Evolutionary conservation across 2,329 filamentous ascomycete genomes (phyloP).

Genomic region (Ophiosphaerella narmari): DNA sequence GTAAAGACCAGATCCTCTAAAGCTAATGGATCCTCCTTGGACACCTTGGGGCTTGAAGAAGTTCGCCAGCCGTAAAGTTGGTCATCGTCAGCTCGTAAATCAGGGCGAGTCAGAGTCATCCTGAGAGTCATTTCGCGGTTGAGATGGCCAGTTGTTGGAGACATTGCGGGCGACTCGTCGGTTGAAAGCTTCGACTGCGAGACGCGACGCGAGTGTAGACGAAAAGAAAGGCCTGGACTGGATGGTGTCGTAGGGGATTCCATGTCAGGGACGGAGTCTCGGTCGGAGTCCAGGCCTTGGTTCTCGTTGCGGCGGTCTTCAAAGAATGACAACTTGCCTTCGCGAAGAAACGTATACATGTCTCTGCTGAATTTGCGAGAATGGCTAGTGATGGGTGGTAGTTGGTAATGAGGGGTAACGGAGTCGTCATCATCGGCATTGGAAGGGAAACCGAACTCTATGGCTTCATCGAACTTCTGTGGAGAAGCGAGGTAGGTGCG

Average conservation of each 20-base stretch:
- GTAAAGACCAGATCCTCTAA: conserved; percentile 58
- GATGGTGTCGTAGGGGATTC: conserved; percentile 46
- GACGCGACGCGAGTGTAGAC: conserved; percentile 33
- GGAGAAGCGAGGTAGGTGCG: conserved; percentile 85
- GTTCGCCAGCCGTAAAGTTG: conserved; percentile 72
- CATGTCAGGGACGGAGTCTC: conserved; percentile 39
- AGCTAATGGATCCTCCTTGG: conserved; percentile 58
- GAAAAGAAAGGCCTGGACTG: conserved; percentile 41
- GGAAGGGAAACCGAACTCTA: conserved; percentile 90
- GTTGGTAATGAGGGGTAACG: conserved; percentile 29
- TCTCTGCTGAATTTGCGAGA: conserved; percentile 54
- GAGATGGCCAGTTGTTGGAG: conserved; percentile 25
- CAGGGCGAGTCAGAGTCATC: conserved; percentile 91
- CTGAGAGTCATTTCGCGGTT: conserved; percentile 92
- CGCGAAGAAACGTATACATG: conserved; percentile 62
- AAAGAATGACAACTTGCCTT: conserved; percentile 58
- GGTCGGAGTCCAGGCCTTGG: conserved; percentile 38
- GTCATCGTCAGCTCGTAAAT: conserved; percentile 76
- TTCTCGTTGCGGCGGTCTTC: conserved; percentile 38
- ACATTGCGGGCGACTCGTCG: conserved; percentile 31
- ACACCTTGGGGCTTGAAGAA: conserved; percentile 16
- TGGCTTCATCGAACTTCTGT: conserved; percentile 92
- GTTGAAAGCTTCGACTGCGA: conserved; percentile 41
- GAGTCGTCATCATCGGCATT: conserved; percentile 34
- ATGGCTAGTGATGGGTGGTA: conserved; percentile 44